Evolutionary conservation across 257 asterid genomes (phyloP).

Genomic region (Solanum stenotomum): DNA sequence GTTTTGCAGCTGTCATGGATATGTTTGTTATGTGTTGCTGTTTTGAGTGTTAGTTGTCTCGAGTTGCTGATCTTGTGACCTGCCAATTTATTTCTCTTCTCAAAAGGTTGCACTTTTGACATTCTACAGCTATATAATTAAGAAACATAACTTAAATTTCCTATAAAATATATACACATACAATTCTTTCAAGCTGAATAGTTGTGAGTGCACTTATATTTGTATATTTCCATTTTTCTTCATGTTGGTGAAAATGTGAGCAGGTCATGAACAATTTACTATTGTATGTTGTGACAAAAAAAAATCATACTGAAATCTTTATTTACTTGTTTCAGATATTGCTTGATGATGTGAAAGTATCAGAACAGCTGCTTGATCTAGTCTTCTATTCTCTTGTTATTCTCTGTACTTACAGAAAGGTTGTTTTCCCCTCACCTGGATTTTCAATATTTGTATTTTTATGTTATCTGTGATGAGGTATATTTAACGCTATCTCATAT

Average conservation of each 20-base stretch:
- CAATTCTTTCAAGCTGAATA: not conserved
- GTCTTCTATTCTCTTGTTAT: slow-evolving; percentile 62
- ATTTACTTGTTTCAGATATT: slow-evolving; percentile 51
- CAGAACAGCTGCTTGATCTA: slow-evolving; percentile 82
- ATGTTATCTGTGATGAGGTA: slow-evolving; percentile 7
- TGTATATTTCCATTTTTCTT: not conserved
- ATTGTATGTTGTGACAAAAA: slow-evolving; percentile 6
- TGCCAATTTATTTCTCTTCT: not conserved
- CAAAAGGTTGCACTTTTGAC: not conserved
- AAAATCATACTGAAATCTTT: not conserved
- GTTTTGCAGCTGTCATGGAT: not conserved
- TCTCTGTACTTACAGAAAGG: slow-evolving; percentile 78
- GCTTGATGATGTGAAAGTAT: slow-evolving; percentile 75
- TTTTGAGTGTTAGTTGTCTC: not conserved
- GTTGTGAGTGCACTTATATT: not conserved
- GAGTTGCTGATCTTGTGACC: not conserved
- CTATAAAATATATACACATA: not conserved
- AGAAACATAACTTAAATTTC: not conserved
- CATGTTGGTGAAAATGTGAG: not conserved
- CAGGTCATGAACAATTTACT: not conserved
- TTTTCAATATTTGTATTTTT: not conserved
- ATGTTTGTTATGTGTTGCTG: not conserved
- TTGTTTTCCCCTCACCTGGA: slow-evolving; percentile 10
- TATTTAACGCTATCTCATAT: slow-evolving; percentile 29
- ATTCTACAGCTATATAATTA: not conserved